These are phyloP conservation scores for Cystobasidium slooffiae DNA, from an alignment of 1,284 basidiomycete genomes.

Conservation along the genomic window DNA sequence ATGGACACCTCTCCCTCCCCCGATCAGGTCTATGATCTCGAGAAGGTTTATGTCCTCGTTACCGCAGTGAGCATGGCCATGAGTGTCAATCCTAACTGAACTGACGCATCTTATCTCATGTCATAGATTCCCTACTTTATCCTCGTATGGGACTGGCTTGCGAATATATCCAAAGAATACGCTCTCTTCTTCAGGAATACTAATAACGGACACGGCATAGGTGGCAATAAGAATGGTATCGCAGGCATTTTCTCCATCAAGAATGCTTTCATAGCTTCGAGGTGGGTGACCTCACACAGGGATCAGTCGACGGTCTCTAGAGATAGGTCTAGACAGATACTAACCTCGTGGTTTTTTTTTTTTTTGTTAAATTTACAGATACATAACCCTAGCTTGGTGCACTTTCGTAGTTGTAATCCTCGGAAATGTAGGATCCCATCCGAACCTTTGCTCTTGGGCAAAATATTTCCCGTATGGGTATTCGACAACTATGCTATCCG, in stretches of 20 bases:
- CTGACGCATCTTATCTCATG: neutral
- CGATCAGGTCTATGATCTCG: conserved; percentile 31
- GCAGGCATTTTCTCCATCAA: conserved; percentile 13
- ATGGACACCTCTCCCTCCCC: neutral
- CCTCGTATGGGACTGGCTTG: conserved; percentile 38
- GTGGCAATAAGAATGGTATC: neutral
- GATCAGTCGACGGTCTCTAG: neutral
- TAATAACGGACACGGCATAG: neutral
- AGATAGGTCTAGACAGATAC: neutral
- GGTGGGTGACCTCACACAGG: neutral
- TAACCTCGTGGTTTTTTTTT: no score
- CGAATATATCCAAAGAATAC: conserved; percentile 33
- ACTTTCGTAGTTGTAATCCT: conserved; percentile 35
- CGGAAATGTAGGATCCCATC: conserved; percentile 4
- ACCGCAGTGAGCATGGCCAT: conserved; percentile 39
- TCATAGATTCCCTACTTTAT: conserved; percentile 38
- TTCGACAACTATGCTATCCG: conserved; percentile 14
- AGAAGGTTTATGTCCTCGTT: conserved; percentile 21
- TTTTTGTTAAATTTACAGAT: conserved; percentile 13
- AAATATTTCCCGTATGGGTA: conserved; percentile 42
- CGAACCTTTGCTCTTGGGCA: conserved; percentile 21
- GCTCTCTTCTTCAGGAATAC: conserved; percentile 1
- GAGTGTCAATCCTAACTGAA: no score
- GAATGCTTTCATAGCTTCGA: conserved; percentile 6
- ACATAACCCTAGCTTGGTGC: conserved; percentile 35